phyloP scores from a whole-genome alignment of 257 asterid species.

The Solanum chiquidenum region DNA sequence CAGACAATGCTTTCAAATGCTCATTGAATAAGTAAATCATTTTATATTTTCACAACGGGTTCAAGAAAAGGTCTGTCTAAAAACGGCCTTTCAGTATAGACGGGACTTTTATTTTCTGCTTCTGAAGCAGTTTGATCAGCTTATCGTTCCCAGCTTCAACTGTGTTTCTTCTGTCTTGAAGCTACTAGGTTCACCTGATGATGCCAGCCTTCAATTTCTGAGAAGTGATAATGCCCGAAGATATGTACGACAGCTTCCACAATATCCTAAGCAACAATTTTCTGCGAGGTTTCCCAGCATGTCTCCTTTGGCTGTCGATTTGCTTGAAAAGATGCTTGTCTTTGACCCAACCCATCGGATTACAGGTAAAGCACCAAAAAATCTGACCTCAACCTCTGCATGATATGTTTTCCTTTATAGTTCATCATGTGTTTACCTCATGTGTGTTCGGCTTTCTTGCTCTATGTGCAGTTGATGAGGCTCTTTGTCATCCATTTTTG shows the following conservation, averaged over 20 bases:
- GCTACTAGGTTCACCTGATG: slow-evolving; percentile 85
- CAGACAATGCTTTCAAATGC: not conserved
- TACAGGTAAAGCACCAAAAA: slow-evolving; percentile 34
- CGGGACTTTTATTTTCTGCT: not conserved
- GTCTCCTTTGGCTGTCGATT: slow-evolving; percentile 69
- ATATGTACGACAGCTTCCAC: slow-evolving; percentile 65
- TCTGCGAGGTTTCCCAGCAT: slow-evolving; percentile 57
- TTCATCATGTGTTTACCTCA: not conserved
- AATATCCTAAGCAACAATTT: slow-evolving; percentile 53
- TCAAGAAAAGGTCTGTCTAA: not conserved
- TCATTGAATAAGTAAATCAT: not conserved
- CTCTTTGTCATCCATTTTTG: slow-evolving; percentile 67
- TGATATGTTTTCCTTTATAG: not conserved
- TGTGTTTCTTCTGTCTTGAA: slow-evolving; percentile 17
- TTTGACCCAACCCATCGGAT: slow-evolving; percentile 72
- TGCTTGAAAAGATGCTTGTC: slow-evolving; percentile 75
- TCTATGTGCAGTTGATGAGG: slow-evolving; percentile 64
- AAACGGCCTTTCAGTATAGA: not conserved
- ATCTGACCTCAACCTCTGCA: not conserved
- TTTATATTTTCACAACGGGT: not conserved
- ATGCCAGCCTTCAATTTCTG: slow-evolving; percentile 60
- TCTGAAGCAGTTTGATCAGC: not conserved
- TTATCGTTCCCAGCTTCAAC: not conserved
- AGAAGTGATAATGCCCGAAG: slow-evolving; percentile 61
- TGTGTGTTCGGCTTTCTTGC: slow-evolving; percentile 4